These are phyloP conservation scores for Botryotinia convoluta DNA, from an alignment of 2,329 filamentous ascomycete species.

Conservation along the genomic window DNA sequence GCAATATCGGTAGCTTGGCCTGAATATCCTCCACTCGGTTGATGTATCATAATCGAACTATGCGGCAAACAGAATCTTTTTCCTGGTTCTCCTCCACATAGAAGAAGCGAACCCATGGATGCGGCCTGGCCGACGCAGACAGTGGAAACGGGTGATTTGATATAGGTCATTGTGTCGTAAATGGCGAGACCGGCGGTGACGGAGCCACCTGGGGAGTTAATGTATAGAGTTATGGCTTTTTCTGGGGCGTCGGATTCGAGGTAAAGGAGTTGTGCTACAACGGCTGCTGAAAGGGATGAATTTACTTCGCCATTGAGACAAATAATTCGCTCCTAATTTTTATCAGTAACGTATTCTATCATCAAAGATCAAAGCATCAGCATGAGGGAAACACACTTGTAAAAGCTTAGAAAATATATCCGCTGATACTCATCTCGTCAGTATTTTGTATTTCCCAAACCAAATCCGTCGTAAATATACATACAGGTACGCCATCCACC, in stretches of 20 bases:
- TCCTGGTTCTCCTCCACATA: conserved; percentile 80
- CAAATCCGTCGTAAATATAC: conserved; percentile 39
- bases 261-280: conserved; percentile 94
- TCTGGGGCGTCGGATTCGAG: conserved; percentile 95
- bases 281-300: conserved; percentile 84
- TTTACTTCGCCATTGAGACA: conserved; percentile 91
- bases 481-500: conserved; percentile 76
- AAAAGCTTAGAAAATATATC: conserved; percentile 80
- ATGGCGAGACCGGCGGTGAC: conserved; percentile 88
- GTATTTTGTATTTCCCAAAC: conserved; percentile 27
- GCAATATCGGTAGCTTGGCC: conserved; percentile 78
- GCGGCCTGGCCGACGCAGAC: conserved; percentile 94
- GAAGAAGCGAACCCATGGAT: conserved; percentile 87
- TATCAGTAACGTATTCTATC: conserved; percentile 54
- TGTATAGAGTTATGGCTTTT: conserved; percentile 95
- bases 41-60: conserved; percentile 94
- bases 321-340: conserved; percentile 94
- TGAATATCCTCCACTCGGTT: conserved; percentile 74
- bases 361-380: background rate
- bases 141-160: conserved; percentile 86
- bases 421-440: conserved; percentile 46
- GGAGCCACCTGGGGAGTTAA: conserved; percentile 92
- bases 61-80: conserved; percentile 91
- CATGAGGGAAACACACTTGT: conserved; percentile 52
- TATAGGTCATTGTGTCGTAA: conserved; percentile 99